A percentile compares a stretch with the other conserved stretches of the same genome.
Conservation (phyloP, 192 early-diverging fungal genomes). For the Coemansia biformis region DNA sequence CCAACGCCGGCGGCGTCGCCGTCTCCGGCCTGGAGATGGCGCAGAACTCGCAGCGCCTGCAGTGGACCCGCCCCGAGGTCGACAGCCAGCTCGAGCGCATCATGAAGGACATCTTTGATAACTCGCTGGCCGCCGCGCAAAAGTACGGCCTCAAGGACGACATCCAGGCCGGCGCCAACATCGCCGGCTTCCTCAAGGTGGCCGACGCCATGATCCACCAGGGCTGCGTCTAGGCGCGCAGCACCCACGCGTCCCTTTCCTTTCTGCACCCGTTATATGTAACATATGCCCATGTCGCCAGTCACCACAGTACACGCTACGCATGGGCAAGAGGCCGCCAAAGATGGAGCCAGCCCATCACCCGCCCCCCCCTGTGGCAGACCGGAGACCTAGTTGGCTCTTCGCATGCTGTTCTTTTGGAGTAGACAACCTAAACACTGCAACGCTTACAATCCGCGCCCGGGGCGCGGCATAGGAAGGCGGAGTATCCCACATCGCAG, state of each 20-base stretch:
- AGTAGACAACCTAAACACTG: conserved; percentile 40
- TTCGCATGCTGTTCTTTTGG: conserved; percentile 7
- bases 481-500: conserved; percentile 52
- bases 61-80: conserved; percentile 54
- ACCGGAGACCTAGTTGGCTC: too few species aligned
- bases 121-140: conserved; percentile 48
- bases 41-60: conserved; percentile 54
- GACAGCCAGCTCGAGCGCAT: conserved; percentile 51
- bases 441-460: conserved; percentile 22
- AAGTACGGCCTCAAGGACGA: conserved; percentile 48
- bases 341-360: too few species aligned
- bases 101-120: conserved; percentile 55
- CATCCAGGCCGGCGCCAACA: conserved; percentile 56
- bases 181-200: conserved; percentile 57
- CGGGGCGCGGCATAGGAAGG: conserved; percentile 13
- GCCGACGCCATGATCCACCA: conserved; percentile 53
- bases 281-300: too few species aligned
- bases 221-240: conserved; percentile 40
- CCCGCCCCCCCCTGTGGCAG: too few species aligned
- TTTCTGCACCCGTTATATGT: too few species aligned
- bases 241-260: conserved; percentile 1
- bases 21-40: conserved; percentile 58
- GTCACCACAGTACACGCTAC: too few species aligned
- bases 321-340: too few species aligned
- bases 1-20: conserved; percentile 55